Evolutionary conservation across 768 basidiomycete species (phyloP), one percentile per base, ranked within the genome.

Genomic region (Sistotremastrum niveocremeum): DNA sequence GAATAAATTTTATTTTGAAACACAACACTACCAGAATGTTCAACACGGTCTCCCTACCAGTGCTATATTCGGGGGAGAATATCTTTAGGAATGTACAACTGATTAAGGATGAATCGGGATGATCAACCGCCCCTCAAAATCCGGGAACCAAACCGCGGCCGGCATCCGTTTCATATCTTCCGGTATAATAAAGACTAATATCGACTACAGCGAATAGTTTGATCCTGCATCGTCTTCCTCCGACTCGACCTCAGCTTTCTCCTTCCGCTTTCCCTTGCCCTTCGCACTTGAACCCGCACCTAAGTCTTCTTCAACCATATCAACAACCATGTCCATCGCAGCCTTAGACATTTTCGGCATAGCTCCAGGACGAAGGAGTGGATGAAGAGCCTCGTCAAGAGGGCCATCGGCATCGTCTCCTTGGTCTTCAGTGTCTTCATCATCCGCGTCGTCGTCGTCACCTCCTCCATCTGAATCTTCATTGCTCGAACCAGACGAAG

Each of bases 341-440:
- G 77, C 75, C 43, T 70, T 72, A n/a, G 75, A 77, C 74, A 84
- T 78, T 12, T 53, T 49, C 4, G 79, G 80, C 69, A 84, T 70
- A 7, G 79, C 79, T 29, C 81, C 82, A 0, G 76, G 74, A 8
- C 71, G 67, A 46, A 84, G 60, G 2, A 84, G 60, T 2, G 81
- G 81, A 57, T 84, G 83, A 39, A 68, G 66, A 20, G 66, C 66
- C 4, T 70, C 71, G 38, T 74, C 67, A 12, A 84, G 62, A 2
- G 56, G 60, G 10, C 53, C 67, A 28, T 51, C 57, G n/a, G 44
- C 59, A 8, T 64, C 63, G 3, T 49, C 11, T 56, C 62, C 6
- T 62, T 64, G 32, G 46, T 67, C 65, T 4, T 66, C 67, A 39
- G 72, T 73, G 32, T 71, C 73, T 37, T 66, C 71, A 49, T 69